Percentiles rank a stretch among this genome's conserved stretches.
phyloP scores from a whole-genome alignment of 306 rosid species.

The Fragaria iinumae region DNA sequence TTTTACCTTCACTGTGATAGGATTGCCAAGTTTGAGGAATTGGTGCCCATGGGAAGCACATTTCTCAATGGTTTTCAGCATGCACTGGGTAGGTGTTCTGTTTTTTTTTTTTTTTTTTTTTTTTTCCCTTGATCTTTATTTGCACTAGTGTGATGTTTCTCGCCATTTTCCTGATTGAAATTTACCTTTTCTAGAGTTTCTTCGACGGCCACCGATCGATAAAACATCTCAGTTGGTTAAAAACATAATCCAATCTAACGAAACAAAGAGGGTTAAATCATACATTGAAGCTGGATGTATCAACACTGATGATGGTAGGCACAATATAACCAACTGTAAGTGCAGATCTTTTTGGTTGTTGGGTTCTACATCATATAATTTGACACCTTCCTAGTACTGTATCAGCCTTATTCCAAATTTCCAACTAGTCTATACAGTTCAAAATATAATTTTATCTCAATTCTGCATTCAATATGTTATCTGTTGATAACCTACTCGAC shows the following conservation, averaged over 20 bases:
- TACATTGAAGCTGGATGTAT: conserved; percentile 65
- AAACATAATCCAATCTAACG: conserved; percentile 49
- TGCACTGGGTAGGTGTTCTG: conserved; percentile 58
- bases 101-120: conserved; percentile 1
- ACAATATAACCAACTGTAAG: conserved; percentile 50
- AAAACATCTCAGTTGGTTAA: conserved; percentile 47
- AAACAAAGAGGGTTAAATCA: conserved; percentile 50
- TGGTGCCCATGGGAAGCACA: conserved; percentile 55
- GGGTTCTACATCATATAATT: background rate
- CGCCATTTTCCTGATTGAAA: background rate
- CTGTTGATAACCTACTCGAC: background rate
- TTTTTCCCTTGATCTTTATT: background rate
- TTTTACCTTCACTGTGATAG: conserved; percentile 39
- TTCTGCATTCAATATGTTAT: background rate
- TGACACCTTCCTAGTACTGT: background rate
- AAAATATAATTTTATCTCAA: background rate
- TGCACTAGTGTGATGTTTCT: conserved; percentile 10
- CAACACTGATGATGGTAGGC: conserved; percentile 44
- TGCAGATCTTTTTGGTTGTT: background rate
- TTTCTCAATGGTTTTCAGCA: conserved; percentile 61
- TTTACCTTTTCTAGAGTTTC: conserved; percentile 46
- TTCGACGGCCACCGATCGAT: conserved; percentile 57
- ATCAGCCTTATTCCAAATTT: background rate
- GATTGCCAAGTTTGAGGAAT: conserved; percentile 59
- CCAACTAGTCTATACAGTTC: background rate